Evolutionary conservation across 441 rosid species (phyloP), one percentile per base, ranked within the genome.

Genomic region (Corymbia citriodora): DNA sequence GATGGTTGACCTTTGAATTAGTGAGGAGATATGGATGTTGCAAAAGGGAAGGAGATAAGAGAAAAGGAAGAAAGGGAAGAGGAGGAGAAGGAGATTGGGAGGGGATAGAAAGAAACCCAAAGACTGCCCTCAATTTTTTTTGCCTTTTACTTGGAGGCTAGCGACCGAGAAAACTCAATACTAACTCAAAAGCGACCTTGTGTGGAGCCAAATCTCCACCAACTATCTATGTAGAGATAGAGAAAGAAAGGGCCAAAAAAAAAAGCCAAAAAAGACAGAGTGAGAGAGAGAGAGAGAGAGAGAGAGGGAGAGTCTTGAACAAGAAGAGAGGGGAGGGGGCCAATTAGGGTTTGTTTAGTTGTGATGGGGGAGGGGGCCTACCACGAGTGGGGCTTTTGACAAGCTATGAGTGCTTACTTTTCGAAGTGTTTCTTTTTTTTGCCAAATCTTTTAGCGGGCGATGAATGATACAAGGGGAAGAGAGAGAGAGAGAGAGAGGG

Each of bases 341-440:
- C 90, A 92, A 91, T 91, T 54, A 65, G 91, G 82, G 9, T 45
- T 55, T 55, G 85, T 45, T 55, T n/a, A 53, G 89, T 25, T 70
- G 86, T 68, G 54, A 89, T 89, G 88, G 90, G 65, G 65, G 86
- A 94, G 91, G 91, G 95, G 94, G 52, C 94, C 94, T 90, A 92
- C 93, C 90, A 89, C 55, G 72, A 92, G 57, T 92, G 93, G 91
- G 93, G 85, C 85, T 45, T 93, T 92, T 94, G 92, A 91, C 91
- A 90, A 92, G 68, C 88, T 55, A 93, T 92, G 92, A 93, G 94
- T 93, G 95, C 95, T 90, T 90, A 87, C 94, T 93, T 90, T 92
- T 89, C 52, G 52, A 13, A 27, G 29, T 79, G 85, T 79, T 74
- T 29, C 15, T 79, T 79, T 79, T 29, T 25, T 79, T 79, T 79